phyloP scores from a whole-genome alignment of 164 flowering plant genomes.

The Vitis rotundifolia region DNA sequence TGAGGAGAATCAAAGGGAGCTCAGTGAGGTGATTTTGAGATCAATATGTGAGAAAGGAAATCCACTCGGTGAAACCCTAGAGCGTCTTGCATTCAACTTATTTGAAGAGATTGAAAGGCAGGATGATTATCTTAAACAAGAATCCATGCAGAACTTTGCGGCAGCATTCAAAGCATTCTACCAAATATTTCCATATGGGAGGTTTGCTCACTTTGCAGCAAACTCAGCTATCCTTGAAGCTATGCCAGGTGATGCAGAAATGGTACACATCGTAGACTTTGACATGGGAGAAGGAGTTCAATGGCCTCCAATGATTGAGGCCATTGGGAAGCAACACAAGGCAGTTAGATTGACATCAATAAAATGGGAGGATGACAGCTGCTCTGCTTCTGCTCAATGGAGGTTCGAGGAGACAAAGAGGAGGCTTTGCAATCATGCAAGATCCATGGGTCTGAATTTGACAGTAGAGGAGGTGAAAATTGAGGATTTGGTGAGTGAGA shows the following conservation, averaged over 20 bases:
- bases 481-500: slow-evolving; percentile 36
- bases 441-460: slow-evolving; percentile 31
- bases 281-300: slow-evolving; percentile 64
- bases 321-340: slow-evolving; percentile 17
- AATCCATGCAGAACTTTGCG: slow-evolving; percentile 40
- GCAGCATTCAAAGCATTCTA: slow-evolving; percentile 47
- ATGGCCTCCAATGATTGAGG: slow-evolving; percentile 58
- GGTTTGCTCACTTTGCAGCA: slow-evolving; percentile 55
- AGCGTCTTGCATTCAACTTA: slow-evolving; percentile 42
- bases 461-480: slow-evolving; percentile 45
- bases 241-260: slow-evolving; percentile 40
- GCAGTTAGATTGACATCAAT: slow-evolving; percentile 38
- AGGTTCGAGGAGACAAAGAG: slow-evolving; percentile 43
- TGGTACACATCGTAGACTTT: slow-evolving; percentile 49
- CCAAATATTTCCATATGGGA: slow-evolving; percentile 45
- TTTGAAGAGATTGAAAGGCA: slow-evolving; percentile 26
- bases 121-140: slow-evolving; percentile 39
- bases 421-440: slow-evolving; percentile 39
- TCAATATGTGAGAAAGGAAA: slow-evolving; percentile 40
- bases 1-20: slow-evolving; percentile 36
- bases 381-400: background rate
- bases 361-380: slow-evolving; percentile 25
- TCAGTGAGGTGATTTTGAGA: slow-evolving; percentile 41
- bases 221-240: slow-evolving; percentile 53
- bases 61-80: slow-evolving; percentile 43